Conservation (phyloP, 2,329 filamentous ascomycete genomes). For the Coleophoma eucalyptorum region DNA sequence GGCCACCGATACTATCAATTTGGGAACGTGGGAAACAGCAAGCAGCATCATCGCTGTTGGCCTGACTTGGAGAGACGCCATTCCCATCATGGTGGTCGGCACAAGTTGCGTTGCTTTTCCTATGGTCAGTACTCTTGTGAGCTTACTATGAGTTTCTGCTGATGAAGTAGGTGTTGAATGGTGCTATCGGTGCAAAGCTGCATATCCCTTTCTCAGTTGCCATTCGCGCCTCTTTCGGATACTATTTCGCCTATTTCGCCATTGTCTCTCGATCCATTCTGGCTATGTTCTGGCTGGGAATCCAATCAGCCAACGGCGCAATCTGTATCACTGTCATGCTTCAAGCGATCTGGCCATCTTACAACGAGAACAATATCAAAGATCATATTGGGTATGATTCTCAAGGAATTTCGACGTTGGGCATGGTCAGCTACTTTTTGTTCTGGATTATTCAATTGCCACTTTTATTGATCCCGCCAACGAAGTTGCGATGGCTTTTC, state of each 20-base stretch:
- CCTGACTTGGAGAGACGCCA: constrained; percentile 50
- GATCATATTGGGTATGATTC: constrained; percentile 47
- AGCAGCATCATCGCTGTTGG: constrained; percentile 45
- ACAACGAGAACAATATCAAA: constrained; percentile 36
- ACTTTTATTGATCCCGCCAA: constrained; percentile 46
- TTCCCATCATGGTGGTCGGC: constrained; percentile 53
- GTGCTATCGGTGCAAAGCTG: constrained; percentile 41
- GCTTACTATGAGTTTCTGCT: neutral
- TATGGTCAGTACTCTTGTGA: constrained; percentile 23
- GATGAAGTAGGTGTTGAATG: constrained; percentile 32
- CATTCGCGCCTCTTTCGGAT: constrained; percentile 40
- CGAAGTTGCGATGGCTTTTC: constrained; percentile 47
- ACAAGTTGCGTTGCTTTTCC: constrained; percentile 54
- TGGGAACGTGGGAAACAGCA: constrained; percentile 48
- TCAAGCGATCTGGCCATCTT: constrained; percentile 49
- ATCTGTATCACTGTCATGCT: constrained; percentile 42
- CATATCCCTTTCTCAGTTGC: constrained; percentile 45
- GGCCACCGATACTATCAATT: constrained; percentile 34
- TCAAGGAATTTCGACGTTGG: constrained; percentile 49
- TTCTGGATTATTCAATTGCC: constrained; percentile 28
- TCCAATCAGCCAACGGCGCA: constrained; percentile 61
- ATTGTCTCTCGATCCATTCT: constrained; percentile 38
- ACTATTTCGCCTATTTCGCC: constrained; percentile 36
- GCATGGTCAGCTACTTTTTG: constrained; percentile 53
- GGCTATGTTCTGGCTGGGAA: constrained; percentile 57